phyloP scores from a whole-genome alignment of 2,329 filamentous ascomycete species.

The Colletotrichum sp. region DNA sequence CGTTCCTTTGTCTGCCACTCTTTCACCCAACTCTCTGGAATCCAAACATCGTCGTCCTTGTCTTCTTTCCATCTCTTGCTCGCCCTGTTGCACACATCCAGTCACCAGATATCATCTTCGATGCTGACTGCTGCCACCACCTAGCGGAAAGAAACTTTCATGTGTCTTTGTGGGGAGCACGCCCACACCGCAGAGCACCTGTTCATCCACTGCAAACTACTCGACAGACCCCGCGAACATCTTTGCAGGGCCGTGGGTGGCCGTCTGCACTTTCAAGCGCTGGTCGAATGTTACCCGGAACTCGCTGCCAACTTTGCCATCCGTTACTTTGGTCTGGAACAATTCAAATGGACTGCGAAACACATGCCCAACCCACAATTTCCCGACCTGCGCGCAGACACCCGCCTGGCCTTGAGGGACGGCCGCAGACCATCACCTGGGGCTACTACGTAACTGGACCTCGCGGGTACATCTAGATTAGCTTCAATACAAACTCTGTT shows the following conservation, averaged over 20 bases:
- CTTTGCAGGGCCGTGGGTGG: not conserved
- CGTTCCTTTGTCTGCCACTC: not conserved
- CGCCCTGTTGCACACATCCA: no score
- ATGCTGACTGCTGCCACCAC: not conserved
- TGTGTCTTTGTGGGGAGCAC: not conserved
- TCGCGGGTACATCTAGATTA: not conserved
- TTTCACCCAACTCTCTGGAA: not conserved
- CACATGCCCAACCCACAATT: not conserved
- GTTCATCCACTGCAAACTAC: not conserved
- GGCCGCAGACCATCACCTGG: not conserved
- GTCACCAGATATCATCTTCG: not conserved
- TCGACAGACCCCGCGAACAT: not conserved
- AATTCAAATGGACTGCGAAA: not conserved
- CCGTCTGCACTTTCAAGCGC: not conserved
- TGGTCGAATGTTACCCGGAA: not conserved
- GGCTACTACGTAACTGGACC: not conserved
- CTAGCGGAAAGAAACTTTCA: not conserved
- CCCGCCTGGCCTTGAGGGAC: not conserved
- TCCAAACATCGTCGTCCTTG: not conserved
- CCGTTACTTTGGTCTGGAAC: not conserved
- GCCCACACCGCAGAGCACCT: not conserved
- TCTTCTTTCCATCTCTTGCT: no score
- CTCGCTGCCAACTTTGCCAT: not conserved
- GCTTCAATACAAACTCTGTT: not conserved
- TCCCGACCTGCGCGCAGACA: not conserved